These are phyloP conservation scores for Aechmea fasciata DNA, from an alignment of 176 grass and related monocot genomes.

Conservation along the genomic window DNA sequence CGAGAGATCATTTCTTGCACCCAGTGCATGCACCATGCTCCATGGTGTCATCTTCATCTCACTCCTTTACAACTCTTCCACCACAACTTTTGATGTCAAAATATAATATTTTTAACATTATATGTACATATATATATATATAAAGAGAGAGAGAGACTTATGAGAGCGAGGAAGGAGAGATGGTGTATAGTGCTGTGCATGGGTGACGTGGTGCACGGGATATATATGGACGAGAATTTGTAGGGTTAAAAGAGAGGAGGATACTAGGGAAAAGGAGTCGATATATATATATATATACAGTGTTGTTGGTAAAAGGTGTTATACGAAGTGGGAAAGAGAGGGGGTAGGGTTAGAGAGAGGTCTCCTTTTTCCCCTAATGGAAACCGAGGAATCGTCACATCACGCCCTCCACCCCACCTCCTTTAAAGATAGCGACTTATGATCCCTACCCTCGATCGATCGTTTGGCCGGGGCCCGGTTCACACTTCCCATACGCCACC, in stretches of 20 bases:
- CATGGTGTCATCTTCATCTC: no score
- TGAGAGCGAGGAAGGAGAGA: no score
- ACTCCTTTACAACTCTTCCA: no score
- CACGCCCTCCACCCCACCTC: constrained; percentile 20
- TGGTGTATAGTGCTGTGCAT: no score
- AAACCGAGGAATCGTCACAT: constrained; percentile 95
- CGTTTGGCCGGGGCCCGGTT: not conserved
- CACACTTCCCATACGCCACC: not conserved
- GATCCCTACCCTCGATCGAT: constrained; percentile 15
- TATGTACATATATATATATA: no score
- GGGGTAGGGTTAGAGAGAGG: constrained; percentile 10
- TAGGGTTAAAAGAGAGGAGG: not conserved
- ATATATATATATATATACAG: not conserved
- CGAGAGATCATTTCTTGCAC: not conserved
- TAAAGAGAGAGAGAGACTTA: no score
- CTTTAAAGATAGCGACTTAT: constrained; percentile 44
- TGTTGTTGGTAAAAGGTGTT: constrained; percentile 30
- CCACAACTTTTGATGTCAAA: no score
- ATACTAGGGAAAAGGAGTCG: not conserved
- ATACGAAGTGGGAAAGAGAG: constrained; percentile 34
- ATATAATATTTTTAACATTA: no score
- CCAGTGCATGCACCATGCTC: no score
- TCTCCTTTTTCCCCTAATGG: constrained; percentile 60
- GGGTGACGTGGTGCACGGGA: no score
- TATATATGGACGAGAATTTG: not conserved